These are phyloP conservation scores for Penicillium occitanis DNA, from an alignment of 2,329 filamentous ascomycete species.

Conservation along the genomic window DNA sequence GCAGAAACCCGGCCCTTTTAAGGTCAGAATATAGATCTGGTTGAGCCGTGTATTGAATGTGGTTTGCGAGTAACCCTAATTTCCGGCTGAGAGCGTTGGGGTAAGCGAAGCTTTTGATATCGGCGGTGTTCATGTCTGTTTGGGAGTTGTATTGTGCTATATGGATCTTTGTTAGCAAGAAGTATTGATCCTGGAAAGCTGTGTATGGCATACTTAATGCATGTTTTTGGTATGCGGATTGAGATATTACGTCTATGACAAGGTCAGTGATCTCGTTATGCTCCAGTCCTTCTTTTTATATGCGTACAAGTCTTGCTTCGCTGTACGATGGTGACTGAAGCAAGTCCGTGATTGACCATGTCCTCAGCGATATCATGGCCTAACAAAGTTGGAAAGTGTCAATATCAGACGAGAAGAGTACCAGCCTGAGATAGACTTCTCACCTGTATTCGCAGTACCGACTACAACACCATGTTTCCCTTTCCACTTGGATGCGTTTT, in stretches of 20 bases:
- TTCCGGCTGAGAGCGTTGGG: slow-evolving; percentile 30
- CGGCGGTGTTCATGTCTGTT: slow-evolving; percentile 25
- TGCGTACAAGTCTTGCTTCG: slow-evolving; percentile 42
- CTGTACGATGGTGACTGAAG: slow-evolving; percentile 50
- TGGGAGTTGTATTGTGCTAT: slow-evolving; percentile 25
- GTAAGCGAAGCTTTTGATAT: slow-evolving; percentile 27
- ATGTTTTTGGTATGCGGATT: slow-evolving; percentile 23
- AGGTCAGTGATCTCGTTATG: background rate
- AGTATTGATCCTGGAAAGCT: too few species aligned
- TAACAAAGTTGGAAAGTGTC: background rate
- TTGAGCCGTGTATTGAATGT: slow-evolving; percentile 32
- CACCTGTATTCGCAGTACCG: slow-evolving; percentile 50
- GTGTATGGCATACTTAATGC: slow-evolving; percentile 21
- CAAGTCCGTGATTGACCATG: slow-evolving; percentile 44
- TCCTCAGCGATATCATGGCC: slow-evolving; percentile 51
- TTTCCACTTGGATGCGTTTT: slow-evolving; percentile 32
- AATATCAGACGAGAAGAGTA: background rate
- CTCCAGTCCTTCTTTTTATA: background rate
- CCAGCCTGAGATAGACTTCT: background rate
- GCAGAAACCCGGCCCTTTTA: slow-evolving; percentile 43
- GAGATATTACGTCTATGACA: slow-evolving; percentile 24
- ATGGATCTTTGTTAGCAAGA: background rate
- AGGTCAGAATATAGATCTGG: slow-evolving; percentile 44
- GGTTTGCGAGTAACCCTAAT: slow-evolving; percentile 33
- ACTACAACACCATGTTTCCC: slow-evolving; percentile 49